phyloP scores from a whole-genome alignment of 352 stramenopile genomes.

The Globisporangium parvum region DNA sequence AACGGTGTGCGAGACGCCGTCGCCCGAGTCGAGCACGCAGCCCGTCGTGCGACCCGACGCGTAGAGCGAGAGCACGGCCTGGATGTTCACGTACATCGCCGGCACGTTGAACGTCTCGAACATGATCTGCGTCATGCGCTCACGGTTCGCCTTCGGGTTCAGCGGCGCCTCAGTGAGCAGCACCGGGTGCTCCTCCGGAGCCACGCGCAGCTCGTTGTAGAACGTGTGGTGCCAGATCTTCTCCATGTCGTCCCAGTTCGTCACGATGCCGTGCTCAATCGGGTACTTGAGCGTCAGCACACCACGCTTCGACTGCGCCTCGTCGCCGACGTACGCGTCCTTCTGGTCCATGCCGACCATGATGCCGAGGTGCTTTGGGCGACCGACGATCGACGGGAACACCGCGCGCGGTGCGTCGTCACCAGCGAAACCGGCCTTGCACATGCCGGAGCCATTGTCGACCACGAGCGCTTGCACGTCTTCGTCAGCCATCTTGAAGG shows the following conservation, averaged over 20 bases:
- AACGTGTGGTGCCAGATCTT: slow-evolving; percentile 99
- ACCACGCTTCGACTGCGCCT: slow-evolving; percentile 91
- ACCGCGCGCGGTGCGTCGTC: slow-evolving; percentile 95
- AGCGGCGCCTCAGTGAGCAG: slow-evolving; percentile 92
- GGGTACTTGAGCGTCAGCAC: slow-evolving; percentile 95
- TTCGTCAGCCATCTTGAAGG: slow-evolving; percentile 47
- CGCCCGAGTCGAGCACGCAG: slow-evolving; percentile 89
- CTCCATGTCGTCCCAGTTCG: slow-evolving; percentile 99
- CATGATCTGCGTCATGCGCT: slow-evolving; percentile 95
- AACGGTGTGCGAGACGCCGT: slow-evolving; percentile 90
- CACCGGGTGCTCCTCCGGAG: slow-evolving; percentile 96
- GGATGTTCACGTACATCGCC: slow-evolving; percentile 93
- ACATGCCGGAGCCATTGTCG: slow-evolving; percentile 99
- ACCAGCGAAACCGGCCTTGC: slow-evolving; percentile 97
- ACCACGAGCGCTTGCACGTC: slow-evolving; percentile 71
- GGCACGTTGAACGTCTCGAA: slow-evolving; percentile 95
- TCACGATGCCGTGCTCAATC: slow-evolving; percentile 99
- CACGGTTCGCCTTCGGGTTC: slow-evolving; percentile 91
- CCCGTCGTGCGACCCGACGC: slow-evolving; percentile 93
- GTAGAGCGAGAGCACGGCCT: slow-evolving; percentile 93
- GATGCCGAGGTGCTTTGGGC: slow-evolving; percentile 94
- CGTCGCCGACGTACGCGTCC: slow-evolving; percentile 91
- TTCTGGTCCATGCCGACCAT: slow-evolving; percentile 98
- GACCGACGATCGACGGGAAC: slow-evolving; percentile 95
- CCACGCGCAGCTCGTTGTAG: slow-evolving; percentile 96